Evolutionary conservation across 2,329 filamentous ascomycete genomes (phyloP), one percentile per base, ranked within the genome.

Genomic region (Penicillium fuscoglaucum): DNA sequence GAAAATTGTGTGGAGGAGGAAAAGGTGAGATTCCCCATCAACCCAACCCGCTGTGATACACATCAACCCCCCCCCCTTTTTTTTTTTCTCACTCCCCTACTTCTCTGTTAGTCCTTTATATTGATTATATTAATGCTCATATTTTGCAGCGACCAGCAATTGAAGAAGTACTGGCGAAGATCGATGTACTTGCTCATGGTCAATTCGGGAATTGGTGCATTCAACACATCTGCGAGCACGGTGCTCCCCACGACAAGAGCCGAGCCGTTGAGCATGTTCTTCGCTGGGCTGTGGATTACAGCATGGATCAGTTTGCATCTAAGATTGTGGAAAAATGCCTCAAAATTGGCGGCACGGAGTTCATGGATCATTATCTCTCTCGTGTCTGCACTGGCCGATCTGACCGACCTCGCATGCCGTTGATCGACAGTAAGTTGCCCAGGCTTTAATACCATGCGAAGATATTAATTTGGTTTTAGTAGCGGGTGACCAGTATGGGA

Each of bases 181-280:
- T 99, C 68, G 92, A 99, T 77, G 90, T 96, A 61, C 92, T 99
- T 70, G 90, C 95, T 59, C 93, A 97, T 74, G 95, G 95, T 28
- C 95, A 99, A 74, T 99, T 99, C 72, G 95, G 95, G 56, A 99
- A 99, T 75, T 99, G 95, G 95, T 99, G 95, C 79, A 98, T 99
- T 70, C 95, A 99, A 78, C 95, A 99, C 77, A 92, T 99, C 68
- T 99, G 95, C 77, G 95, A 99, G 76, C 95, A 99, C 72, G 93
- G 96, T 51, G 89, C 89, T 57, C 90, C 93, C 33, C 87, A 89
- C 41, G 96, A 99, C 76, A 93, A 93, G 68, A 93, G 89, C 76
- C 89, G 93, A 66, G 95, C 96, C 45, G 89, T 97, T 70, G 93
- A 99, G 67, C 93, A 98, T 75, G 93, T 99, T 70, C 89, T 99